phyloP scores from a whole-genome alignment of 2,329 filamentous ascomycete species.

The Claviceps arundinis region DNA sequence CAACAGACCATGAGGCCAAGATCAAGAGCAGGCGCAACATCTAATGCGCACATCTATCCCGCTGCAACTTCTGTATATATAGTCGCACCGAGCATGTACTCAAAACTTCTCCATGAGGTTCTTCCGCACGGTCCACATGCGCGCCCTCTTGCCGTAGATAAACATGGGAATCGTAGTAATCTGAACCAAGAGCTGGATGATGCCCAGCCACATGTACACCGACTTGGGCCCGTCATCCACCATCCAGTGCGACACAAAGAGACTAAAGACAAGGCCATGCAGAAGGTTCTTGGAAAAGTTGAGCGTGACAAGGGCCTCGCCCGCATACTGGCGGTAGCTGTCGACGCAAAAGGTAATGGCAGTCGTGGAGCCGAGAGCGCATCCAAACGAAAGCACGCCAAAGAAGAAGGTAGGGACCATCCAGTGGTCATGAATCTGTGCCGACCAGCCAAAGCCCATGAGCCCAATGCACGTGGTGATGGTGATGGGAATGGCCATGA shows the following conservation, averaged over 20 bases:
- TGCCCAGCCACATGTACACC: constrained; percentile 71
- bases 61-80: no score
- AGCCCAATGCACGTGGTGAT: constrained; percentile 71
- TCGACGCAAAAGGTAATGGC: constrained; percentile 91
- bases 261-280: constrained; percentile 75
- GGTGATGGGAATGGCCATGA: constrained; percentile 74
- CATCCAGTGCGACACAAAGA: constrained; percentile 83
- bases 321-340: constrained; percentile 84
- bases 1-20: no score
- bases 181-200: constrained; percentile 70
- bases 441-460: constrained; percentile 96
- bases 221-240: constrained; percentile 57
- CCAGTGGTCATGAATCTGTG: constrained; percentile 60
- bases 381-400: constrained; percentile 82
- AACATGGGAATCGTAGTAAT: constrained; percentile 80
- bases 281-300: constrained; percentile 93
- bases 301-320: constrained; percentile 83
- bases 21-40: no score
- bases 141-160: constrained; percentile 75
- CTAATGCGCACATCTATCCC: no score
- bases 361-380: constrained; percentile 78
- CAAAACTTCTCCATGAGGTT: constrained; percentile 70
- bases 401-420: constrained; percentile 93
- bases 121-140: constrained; percentile 88
- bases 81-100: background rate